Percentiles rank a stretch among this genome's conserved stretches.
phyloP scores from a whole-genome alignment of 208 protist species.

The Plasmodiophora brassicae region DNA sequence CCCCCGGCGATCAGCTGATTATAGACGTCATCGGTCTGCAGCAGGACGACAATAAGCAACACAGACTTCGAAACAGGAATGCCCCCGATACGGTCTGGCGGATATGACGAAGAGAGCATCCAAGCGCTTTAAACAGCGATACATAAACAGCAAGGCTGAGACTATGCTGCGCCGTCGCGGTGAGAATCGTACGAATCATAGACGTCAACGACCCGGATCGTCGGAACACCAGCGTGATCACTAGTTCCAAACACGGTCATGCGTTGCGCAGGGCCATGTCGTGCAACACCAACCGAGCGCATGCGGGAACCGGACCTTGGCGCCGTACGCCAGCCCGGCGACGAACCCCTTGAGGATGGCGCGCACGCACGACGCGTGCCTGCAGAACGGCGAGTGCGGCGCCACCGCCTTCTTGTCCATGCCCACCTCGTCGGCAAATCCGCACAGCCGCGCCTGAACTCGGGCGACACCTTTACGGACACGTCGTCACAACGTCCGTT shows the following conservation, averaged over 20 bases:
- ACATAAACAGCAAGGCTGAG: not conserved
- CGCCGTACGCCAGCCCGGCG: not conserved
- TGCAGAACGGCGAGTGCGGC: too few relatives aligned
- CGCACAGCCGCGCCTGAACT: too few relatives aligned
- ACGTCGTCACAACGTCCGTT: too few relatives aligned
- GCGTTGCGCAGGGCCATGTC: not conserved
- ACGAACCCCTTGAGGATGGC: not conserved
- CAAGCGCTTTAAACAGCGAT: not conserved
- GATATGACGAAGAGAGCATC: not conserved
- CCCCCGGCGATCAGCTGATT: not conserved
- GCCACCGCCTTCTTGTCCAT: too few relatives aligned
- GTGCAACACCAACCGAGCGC: not conserved
- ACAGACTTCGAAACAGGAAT: not conserved
- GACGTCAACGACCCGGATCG: not conserved
- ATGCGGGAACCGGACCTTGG: not conserved
- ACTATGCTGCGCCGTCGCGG: conserved; percentile 9
- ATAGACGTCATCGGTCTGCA: not conserved
- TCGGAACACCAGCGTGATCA: not conserved
- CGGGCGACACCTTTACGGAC: too few relatives aligned
- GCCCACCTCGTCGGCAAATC: too few relatives aligned
- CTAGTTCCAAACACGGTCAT: not conserved
- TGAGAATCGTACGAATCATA: not conserved
- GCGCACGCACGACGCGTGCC: not conserved
- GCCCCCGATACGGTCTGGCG: not conserved
- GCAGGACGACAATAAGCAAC: not conserved